A percentile compares a stretch with the other conserved stretches of the same genome.
phyloP scores from a whole-genome alignment of 495 filamentous ascomycete genomes.

The Venustampulla echinocandica region DNA sequence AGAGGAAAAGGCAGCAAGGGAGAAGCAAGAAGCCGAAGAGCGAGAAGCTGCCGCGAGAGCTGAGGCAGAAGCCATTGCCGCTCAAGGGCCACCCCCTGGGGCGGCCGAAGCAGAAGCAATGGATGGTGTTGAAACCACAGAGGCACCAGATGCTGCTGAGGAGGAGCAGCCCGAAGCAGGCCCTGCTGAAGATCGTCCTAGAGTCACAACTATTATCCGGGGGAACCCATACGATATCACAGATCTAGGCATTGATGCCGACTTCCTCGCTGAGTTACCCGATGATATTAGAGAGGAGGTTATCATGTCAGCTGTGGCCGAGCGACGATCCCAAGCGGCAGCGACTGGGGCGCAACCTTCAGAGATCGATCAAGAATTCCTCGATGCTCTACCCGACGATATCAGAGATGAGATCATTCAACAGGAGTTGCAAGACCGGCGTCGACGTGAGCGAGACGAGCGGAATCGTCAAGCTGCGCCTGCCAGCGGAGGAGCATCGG shows the following conservation, averaged over 20 bases:
- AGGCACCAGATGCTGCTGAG: neutral
- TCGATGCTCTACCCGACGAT: conserved; percentile 83
- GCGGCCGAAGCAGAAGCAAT: conserved; percentile 49
- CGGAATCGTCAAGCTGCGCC: conserved; percentile 44
- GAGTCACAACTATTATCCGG: conserved; percentile 70
- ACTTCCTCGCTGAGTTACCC: conserved; percentile 86
- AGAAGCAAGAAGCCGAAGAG: conserved; percentile 51
- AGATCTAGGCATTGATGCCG: conserved; percentile 83
- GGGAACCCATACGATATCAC: conserved; percentile 86
- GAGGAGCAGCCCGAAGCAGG: conserved; percentile 8
- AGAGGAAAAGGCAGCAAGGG: conserved; percentile 46
- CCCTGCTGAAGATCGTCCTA: conserved; percentile 32
- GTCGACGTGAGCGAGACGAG: conserved; percentile 80
- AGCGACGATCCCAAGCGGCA: conserved; percentile 70
- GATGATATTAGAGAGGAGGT: conserved; percentile 95
- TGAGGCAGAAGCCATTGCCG: conserved; percentile 36
- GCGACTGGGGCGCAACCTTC: conserved; percentile 74
- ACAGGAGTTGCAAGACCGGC: conserved; percentile 81
- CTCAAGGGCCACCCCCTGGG: conserved; percentile 35
- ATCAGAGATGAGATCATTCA: conserved; percentile 83
- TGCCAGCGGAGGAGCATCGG: conserved; percentile 43
- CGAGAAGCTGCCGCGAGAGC: conserved; percentile 43
- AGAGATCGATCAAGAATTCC: conserved; percentile 88
- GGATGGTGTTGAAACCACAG: conserved; percentile 61
- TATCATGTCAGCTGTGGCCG: conserved; percentile 74